phyloP scores from a whole-genome alignment of 768 basidiomycete genomes.

The Hebeloma cylindrosporum region DNA sequence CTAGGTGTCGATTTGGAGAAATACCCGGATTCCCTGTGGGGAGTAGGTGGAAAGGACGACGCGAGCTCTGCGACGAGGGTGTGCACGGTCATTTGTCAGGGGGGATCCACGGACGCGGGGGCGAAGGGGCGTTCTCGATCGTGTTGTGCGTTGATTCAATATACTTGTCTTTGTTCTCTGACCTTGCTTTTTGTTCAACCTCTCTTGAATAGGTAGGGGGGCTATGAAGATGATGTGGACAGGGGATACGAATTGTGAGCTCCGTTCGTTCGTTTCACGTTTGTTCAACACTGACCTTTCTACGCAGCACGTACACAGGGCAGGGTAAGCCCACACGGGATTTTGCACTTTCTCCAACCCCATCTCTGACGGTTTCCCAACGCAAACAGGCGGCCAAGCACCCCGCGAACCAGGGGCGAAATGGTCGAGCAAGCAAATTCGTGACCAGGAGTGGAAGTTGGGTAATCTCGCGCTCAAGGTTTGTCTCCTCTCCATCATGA shows the following conservation, averaged over 20 bases:
- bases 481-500: not conserved
- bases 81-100: slow-evolving; percentile 1
- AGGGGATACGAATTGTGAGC: slow-evolving; percentile 20
- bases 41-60: not conserved
- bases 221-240: slow-evolving; percentile 22
- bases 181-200: not conserved
- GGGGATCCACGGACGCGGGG: slow-evolving; percentile 12
- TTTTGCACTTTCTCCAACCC: not conserved
- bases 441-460: slow-evolving; percentile 15
- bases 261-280: not conserved
- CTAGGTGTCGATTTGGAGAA: slow-evolving; percentile 5
- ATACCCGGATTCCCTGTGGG: slow-evolving; percentile 14
- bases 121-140: slow-evolving; percentile 8
- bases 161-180: not conserved
- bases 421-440: slow-evolving; percentile 6
- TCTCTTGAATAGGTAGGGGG: slow-evolving; percentile 11
- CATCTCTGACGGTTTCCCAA: not conserved
- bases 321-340: slow-evolving; percentile 6
- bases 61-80: not conserved
- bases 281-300: not conserved
- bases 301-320: slow-evolving; percentile 19
- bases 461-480: slow-evolving; percentile 14
- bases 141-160: slow-evolving; percentile 5
- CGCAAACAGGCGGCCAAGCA: slow-evolving; percentile 6
- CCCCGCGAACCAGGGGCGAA: not conserved